Evolutionary conservation across 352 stramenopile species (phyloP), one percentile per base, ranked within the genome.

Genomic region (Globisporangium rhizosaccharum): DNA sequence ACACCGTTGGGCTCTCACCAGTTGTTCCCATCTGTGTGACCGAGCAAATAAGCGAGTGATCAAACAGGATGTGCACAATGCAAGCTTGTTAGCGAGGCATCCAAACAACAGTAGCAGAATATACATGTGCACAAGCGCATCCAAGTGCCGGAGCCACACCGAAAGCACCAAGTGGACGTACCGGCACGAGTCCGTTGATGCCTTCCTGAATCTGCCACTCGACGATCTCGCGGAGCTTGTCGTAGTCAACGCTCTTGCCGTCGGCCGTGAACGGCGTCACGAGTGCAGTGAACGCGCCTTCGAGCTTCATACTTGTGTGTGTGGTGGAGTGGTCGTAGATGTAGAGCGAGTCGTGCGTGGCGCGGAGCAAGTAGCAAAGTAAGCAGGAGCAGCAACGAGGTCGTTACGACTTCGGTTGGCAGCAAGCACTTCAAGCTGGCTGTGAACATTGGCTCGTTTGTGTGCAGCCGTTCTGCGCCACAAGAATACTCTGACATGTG

Each of bases 181-280:
- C 79, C 62, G 97, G 94, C 57, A 98, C 97, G 25, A 99, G 78
- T 56, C 97, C 97, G 71, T 99, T 94, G 52, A 98, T 98, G 62
- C 91, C 92, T 53, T 94, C 72, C 62, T 93, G 75, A 53, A 99
- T 82, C 72, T 99, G 97, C 73, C 75, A 91, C 52, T 96, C 87
- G 54, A 95, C 87, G 20, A 99, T 75, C 54, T 91, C 81, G 46
- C 93, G 78, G 49, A 99, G 82, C 68, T 90, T 94, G 30, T 80
- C 76, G 70, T 98, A 92, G 79, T 99, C 95, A 46, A 99, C 92
- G 33, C 75, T 75, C 47, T 72, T 86, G 53, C 92, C 92, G 65
- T 97, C 88, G 18, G 82, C 61, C 41, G 82, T 97, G 75, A 99
- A 98, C 10, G 97, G 97, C 61, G 97, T 99, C 54, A 99, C 88